phyloP scores from a whole-genome alignment of 768 basidiomycete genomes.

The Leccinum imitatum region DNA sequence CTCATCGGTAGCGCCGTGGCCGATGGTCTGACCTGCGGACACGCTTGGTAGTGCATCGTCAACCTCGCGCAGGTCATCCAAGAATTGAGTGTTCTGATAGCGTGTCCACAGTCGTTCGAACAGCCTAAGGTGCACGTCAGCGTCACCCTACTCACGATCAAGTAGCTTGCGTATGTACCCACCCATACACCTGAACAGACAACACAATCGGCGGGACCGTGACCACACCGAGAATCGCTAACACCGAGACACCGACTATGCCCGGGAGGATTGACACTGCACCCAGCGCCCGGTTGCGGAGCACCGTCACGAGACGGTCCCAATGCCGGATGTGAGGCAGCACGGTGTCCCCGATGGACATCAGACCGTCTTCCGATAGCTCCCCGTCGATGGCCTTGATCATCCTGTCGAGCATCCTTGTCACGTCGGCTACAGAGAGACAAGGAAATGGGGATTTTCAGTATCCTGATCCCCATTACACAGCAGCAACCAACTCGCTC shows the following conservation, averaged over 20 bases:
- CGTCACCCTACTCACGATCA: not conserved
- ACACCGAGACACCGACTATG: conserved; percentile 19
- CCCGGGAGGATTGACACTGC: conserved; percentile 13
- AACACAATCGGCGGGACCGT: conserved; percentile 10
- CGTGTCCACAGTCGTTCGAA: not conserved
- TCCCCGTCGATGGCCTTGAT: not conserved
- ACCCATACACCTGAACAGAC: conserved; percentile 9
- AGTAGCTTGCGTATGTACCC: not conserved
- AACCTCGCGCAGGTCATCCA: not conserved
- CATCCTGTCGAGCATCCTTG: not conserved
- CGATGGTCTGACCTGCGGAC: not conserved
- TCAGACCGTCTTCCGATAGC: not conserved
- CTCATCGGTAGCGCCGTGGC: not conserved
- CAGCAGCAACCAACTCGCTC: not conserved
- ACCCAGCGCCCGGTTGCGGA: not conserved
- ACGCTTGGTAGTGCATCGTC: too few species aligned
- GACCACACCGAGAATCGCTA: conserved; percentile 15
- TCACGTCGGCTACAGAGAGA: not conserved
- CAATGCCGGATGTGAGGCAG: not conserved
- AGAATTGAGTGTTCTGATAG: conserved; percentile 3
- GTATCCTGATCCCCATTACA: not conserved
- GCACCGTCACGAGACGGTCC: not conserved
- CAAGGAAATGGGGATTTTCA: not conserved
- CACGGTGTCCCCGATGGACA: not conserved
- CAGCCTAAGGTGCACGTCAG: conserved; percentile 3